Evolutionary conservation across 2,329 filamentous ascomycete genomes (phyloP), one percentile per base, ranked within the genome.

Genomic region (Elsinoe batatas): DNA sequence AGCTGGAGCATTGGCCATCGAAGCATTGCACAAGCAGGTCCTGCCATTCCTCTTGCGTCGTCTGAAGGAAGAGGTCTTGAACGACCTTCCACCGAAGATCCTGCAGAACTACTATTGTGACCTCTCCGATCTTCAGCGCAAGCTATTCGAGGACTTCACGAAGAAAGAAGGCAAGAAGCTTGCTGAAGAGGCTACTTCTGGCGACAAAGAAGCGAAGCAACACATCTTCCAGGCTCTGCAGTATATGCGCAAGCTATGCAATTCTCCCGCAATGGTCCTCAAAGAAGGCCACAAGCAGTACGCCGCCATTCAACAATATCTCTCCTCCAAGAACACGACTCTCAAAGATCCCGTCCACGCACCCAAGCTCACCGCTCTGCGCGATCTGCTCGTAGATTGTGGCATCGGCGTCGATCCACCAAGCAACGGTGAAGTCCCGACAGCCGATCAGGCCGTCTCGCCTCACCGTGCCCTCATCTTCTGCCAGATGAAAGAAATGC

Each of bases 401-500:
- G 94, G 94, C 57, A 98, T 98, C 64, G 93, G 93, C 32, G 79
- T 86, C 37, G 84, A 90, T 59, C 67, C 70, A 8, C 68, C 67
- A 3, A 54, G 44, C 17, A 44, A 38, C 46, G 78, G 79, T 61
- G 75, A 75, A 17, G 68, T 85, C 11, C 78, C 79, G 13, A 76
- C 79, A 1, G 80, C 78, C 57, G 78, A 80, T 50, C 82, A 88
- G 69, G 94, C 91, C 38, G 94, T 98, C 68, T 95, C 93, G 59
- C 93, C 91, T 30, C 93, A 98, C 68, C 88, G 93, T 43, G 94
- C 93, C 0, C 81, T 98, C 26, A 87, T 98, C 62, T 98, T 98
- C 77, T 98, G 93, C 65, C 93, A 98, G 69, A 96, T 98, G 89
- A 98, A 98, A 73, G 93, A 98, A 70, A 98, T 98, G 94, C 79